Base-by-base conservation (phyloP, 1,284 basidiomycete genomes). In the Sanghuangporus weigelae region DNA sequence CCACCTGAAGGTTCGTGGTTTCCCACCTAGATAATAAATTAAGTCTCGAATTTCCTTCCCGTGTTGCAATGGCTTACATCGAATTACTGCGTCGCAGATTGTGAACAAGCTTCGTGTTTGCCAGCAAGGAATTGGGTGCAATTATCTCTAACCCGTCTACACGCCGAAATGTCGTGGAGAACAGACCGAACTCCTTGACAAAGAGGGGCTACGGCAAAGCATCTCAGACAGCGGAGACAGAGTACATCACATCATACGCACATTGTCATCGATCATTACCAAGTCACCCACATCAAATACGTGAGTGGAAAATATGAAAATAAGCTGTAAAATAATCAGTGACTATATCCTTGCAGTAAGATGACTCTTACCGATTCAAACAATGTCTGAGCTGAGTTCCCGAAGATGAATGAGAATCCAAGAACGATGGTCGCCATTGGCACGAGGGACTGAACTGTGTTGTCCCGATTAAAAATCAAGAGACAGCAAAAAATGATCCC, bases 271-370 rank as follows among this genome's bases (percentile, higher is more conserved):
- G 67, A 92, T 91, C 80, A 91, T 83, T 8, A 92, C 86, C 36
- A 92, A 74, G 69, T 92, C 90, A 21, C 90, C 90, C 8, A 91
- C 85, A 70, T 91, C 89, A 68, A 87, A 91, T 19, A 89, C 85
- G 69, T 91, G 90, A 0, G 89, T 90, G 0, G 89, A 90, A 74
- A 93, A 93, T 67, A 93, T 92, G 77, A 93, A 93, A 70, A 91
- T 88, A 42, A 90, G 79, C 84, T 89, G 59, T 38, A 46, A 2
- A 11, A 23, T 56, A 11, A 50, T 7, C 57, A 35, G 63, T 65
- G 63, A 61, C 51, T n/a, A 40, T 46, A 16, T 50, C 21, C 40
- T 42, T 39, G 14, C 51, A 55, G 4, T 48, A 64, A 61, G 5
- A 23, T 10, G 12, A 57, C 38, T 36, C 6, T 16, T 36, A 74